phyloP scores from a whole-genome alignment of 169 alveolate genomes.

The Babesia ovata region DNA sequence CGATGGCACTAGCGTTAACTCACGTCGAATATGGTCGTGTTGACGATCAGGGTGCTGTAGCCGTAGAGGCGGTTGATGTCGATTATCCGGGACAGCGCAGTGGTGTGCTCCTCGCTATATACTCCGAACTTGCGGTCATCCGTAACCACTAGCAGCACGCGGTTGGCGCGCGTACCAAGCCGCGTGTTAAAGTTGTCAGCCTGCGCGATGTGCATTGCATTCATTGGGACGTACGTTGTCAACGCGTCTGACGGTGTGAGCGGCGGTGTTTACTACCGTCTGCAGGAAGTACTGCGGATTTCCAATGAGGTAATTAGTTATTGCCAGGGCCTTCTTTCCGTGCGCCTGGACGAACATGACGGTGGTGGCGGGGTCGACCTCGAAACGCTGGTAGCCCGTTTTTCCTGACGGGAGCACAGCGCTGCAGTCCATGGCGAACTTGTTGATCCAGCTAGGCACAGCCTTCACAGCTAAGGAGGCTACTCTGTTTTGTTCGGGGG shows the following conservation, averaged over 20 bases:
- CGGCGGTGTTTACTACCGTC: neutral
- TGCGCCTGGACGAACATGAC: constrained; percentile 39
- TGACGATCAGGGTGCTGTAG: constrained; percentile 14
- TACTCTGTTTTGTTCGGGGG: neutral
- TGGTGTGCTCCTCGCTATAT: constrained; percentile 6
- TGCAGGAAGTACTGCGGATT: constrained; percentile 8
- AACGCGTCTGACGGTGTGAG: constrained; percentile 8
- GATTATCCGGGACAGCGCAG: constrained; percentile 7
- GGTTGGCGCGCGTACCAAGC: neutral
- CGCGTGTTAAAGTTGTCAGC: constrained; percentile 15
- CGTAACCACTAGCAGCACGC: constrained; percentile 13
- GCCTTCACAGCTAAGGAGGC: constrained; percentile 7
- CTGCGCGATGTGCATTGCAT: neutral
- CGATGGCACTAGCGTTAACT: neutral
- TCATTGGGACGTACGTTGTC: constrained; percentile 1
- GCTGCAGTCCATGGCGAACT: constrained; percentile 35
- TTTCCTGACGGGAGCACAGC: constrained; percentile 29
- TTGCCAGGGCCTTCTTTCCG: constrained; percentile 20
- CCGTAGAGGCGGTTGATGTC: constrained; percentile 22
- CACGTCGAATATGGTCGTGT: constrained; percentile 14
- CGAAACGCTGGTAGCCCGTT: constrained; percentile 34
- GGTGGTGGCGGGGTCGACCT: constrained; percentile 24
- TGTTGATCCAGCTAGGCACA: constrained; percentile 22
- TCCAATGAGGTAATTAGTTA: neutral
- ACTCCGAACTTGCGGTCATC: constrained; percentile 11